Evolutionary conservation across 2,329 filamentous ascomycete species (phyloP).

Genomic region (Chaetomium globosum): DNA sequence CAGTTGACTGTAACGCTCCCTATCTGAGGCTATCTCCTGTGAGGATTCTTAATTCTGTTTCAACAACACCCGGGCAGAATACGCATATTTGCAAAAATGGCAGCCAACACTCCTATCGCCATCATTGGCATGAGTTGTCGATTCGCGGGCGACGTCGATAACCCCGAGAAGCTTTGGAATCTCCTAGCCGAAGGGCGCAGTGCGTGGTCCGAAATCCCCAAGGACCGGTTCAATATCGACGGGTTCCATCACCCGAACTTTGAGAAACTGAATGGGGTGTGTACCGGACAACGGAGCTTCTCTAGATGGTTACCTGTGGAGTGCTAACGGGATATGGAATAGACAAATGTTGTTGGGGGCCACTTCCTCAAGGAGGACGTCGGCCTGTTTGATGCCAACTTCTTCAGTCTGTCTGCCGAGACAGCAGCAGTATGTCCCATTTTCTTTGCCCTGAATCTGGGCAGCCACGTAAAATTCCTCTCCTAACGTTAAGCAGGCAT

Average conservation of each 20-base stretch:
- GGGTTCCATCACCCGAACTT: conserved; percentile 39
- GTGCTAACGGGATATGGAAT: too few relatives aligned
- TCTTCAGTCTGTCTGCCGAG: conserved; percentile 40
- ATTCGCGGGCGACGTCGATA: conserved; percentile 43
- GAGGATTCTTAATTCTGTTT: neutral
- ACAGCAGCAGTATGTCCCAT: conserved; percentile 37
- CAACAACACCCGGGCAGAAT: neutral
- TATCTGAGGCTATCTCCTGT: too few relatives aligned
- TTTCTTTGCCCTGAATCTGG: neutral
- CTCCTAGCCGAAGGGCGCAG: conserved; percentile 34
- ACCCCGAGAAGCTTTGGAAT: conserved; percentile 42
- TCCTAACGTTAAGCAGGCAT: conserved; percentile 22
- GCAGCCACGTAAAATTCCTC: neutral
- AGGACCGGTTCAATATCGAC: conserved; percentile 43
- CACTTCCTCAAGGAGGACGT: conserved; percentile 41
- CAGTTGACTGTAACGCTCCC: neutral
- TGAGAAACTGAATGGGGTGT: conserved; percentile 36
- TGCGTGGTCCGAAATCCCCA: conserved; percentile 36
- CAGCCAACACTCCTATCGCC: conserved; percentile 42
- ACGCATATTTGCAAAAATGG: conserved; percentile 18
- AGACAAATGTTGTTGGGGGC: conserved; percentile 43
- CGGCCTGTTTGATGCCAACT: conserved; percentile 39
- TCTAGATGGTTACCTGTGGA: too few relatives aligned
- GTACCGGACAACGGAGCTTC: neutral
- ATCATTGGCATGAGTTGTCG: conserved; percentile 47